Evolutionary conservation across 306 rosid genomes (phyloP), one percentile per base, ranked within the genome.

Genomic region (Casuarina equisetifolia): DNA sequence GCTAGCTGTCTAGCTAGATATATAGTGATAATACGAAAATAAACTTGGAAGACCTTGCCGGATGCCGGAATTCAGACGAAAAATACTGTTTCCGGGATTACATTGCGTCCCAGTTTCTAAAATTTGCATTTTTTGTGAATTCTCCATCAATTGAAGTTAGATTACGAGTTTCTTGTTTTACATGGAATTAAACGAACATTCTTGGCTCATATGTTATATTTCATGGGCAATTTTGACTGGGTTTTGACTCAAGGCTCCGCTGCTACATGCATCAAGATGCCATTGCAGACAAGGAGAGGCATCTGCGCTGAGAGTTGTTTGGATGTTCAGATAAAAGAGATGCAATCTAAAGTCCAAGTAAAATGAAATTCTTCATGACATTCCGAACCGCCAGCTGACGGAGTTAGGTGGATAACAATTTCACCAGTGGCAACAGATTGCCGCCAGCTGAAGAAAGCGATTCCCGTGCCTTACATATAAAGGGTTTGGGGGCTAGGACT

Each of bases 161-260:
- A 76, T 77, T 16, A 43, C 79, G 51, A 42, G 12, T 72, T 85
- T 80, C 78, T 75, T 57, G 11, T 62, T 25, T 72, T 44, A 40
- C 79, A 73, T 75, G 75, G 44, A 72, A 68, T 74, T 50, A 51
- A 77, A 49, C 4, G 55, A 69, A n/a, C 70, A 49, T 77, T 72
- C 13, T 39, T 64, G 19, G 45, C 38, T 36, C 55, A 3, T 75
- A 48, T 78, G 44, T 78, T 69, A 74, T 79, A 88, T 87, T 91
- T 87, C 79, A 84, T 85, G 89, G 70, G 70, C 68, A 85, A 79
- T 79, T 80, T 55, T 32, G 69, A 49, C 81, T 80, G 87, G 88
- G 82, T 83, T 84, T 84, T 69, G 82, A 32, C 75, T 79, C 48
- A 50, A 68, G 58, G 4, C 38, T 43, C 71, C 78, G 40, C 48